Base-by-base conservation (phyloP, 495 filamentous ascomycete genomes). In the Annulohypoxylon stygium region DNA sequence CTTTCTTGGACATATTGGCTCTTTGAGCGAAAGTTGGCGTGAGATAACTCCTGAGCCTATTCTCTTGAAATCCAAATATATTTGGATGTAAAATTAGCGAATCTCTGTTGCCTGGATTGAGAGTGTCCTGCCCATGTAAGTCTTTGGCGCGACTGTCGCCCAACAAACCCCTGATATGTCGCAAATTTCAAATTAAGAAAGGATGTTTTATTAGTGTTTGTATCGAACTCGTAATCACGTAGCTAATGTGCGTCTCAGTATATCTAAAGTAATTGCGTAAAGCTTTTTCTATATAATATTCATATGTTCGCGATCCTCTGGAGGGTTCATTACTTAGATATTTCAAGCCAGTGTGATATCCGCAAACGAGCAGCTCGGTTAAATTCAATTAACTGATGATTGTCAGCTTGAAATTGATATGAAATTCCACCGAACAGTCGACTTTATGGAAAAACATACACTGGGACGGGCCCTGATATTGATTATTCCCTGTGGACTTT, bases 401-500 rank as follows among this genome's bases (percentile, higher is more conserved):
- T 37, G 30, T 20, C 30, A 37, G 33, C 14, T 33, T 34, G 16
- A 37, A 1, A 37, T 7, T 9, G 6, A 20, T 55, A 14, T 60
- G 18, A 16, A 14, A 41, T 9, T 23, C 37, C 9, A 20, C 14
- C 18, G 14, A 37, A 16, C 5, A 43, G 37, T 14, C 14, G 6
- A 6, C 57, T 14, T 36, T 2, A 26, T 5, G 57, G 57, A 6
- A 41, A 25, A 59, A 39, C 36, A 45, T 43, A 14, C 33, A 20
- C 20, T 26, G 36, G 23, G 36, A 60, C 20, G 20, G 6, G 36
- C 57, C 37, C 37, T 43, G 12, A 18, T 60, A 43, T 60, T 26
- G 20, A 60, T 57, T 18, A 57, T 25, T 60, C 57, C 11, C 39
- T 60, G 37, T 60, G 37, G 43, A 34, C 8, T 43, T 1, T 41